These are phyloP conservation scores for Hygrophoropsis aurantiaca DNA, from an alignment of 768 basidiomycete species.

Conservation along the genomic window DNA sequence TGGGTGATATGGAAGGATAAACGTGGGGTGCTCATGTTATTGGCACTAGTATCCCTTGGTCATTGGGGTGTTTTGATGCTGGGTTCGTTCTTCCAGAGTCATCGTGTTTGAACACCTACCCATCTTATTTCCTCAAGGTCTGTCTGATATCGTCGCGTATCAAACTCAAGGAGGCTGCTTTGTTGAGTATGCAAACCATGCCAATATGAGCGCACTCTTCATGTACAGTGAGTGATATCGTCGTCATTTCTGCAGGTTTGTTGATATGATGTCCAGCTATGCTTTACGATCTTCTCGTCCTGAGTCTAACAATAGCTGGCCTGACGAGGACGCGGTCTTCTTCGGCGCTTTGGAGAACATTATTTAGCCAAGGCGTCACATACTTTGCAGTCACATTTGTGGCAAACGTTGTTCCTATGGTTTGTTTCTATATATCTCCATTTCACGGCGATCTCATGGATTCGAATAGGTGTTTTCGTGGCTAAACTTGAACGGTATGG, in stretches of 20 bases:
- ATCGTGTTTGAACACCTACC: background rate
- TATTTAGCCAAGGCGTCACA: constrained; percentile 15
- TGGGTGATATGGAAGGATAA: constrained; percentile 27
- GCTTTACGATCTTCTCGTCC: constrained; percentile 18
- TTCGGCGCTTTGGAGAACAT: constrained; percentile 10
- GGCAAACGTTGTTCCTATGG: constrained; percentile 11
- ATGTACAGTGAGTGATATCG: constrained; percentile 14
- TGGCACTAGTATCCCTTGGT: constrained; percentile 10
- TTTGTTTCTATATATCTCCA: background rate
- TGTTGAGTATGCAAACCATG: background rate
- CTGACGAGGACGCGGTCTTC: constrained; percentile 10
- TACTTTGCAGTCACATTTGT: constrained; percentile 19
- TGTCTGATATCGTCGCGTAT: constrained; percentile 7
- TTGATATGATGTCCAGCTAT: constrained; percentile 13
- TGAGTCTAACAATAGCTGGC: constrained; percentile 13
- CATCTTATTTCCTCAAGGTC: constrained; percentile 10
- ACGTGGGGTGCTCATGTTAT: constrained; percentile 11
- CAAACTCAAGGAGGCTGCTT: constrained; percentile 4
- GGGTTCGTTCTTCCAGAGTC: constrained; percentile 4
- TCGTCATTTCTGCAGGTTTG: background rate
- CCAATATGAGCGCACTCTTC: constrained; percentile 3
- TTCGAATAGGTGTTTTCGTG: constrained; percentile 1
- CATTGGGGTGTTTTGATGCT: constrained; percentile 23
- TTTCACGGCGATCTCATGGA: no score
- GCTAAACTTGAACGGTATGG: constrained; percentile 4